These are phyloP conservation scores for Starmerella etchellsii DNA, from an alignment of 805 yeast species.

Conservation along the genomic window DNA sequence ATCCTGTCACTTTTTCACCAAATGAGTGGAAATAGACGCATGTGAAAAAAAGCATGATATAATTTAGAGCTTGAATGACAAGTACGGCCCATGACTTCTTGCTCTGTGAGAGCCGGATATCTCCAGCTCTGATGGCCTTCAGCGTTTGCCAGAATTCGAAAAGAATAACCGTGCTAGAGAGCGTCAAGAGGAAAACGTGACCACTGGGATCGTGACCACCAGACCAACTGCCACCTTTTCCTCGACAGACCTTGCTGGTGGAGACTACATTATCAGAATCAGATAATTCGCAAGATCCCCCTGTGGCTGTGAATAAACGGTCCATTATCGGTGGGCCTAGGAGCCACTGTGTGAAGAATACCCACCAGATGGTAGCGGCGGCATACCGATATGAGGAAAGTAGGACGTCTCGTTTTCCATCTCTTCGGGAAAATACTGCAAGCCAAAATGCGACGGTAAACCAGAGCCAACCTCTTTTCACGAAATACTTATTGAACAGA, in stretches of 20 bases:
- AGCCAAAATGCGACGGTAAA: slow-evolving; percentile 38
- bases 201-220: slow-evolving; percentile 98
- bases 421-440: not conserved
- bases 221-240: slow-evolving; percentile 50
- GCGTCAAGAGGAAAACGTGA: slow-evolving; percentile 68
- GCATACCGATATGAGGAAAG: slow-evolving; percentile 30
- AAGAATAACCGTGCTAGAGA: slow-evolving; percentile 50
- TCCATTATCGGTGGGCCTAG: slow-evolving; percentile 86
- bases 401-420: not conserved
- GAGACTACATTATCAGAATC: not conserved
- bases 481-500: slow-evolving; percentile 58
- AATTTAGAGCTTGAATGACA: slow-evolving; percentile 46
- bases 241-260: slow-evolving; percentile 33
- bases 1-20: slow-evolving; percentile 60
- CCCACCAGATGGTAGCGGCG: slow-evolving; percentile 67
- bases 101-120: slow-evolving; percentile 42
- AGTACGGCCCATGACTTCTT: slow-evolving; percentile 52
- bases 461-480: slow-evolving; percentile 92
- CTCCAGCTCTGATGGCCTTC: too few species aligned
- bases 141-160: slow-evolving; percentile 41
- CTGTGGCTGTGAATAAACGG: slow-evolving; percentile 60
- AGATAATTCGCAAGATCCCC: slow-evolving; percentile 52
- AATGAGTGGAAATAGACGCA: slow-evolving; percentile 73
- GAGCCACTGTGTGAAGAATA: slow-evolving; percentile 74
- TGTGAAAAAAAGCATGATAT: slow-evolving; percentile 80